phyloP scores from a whole-genome alignment of 164 flowering plant species.

The Vitis rotundifolia region DNA sequence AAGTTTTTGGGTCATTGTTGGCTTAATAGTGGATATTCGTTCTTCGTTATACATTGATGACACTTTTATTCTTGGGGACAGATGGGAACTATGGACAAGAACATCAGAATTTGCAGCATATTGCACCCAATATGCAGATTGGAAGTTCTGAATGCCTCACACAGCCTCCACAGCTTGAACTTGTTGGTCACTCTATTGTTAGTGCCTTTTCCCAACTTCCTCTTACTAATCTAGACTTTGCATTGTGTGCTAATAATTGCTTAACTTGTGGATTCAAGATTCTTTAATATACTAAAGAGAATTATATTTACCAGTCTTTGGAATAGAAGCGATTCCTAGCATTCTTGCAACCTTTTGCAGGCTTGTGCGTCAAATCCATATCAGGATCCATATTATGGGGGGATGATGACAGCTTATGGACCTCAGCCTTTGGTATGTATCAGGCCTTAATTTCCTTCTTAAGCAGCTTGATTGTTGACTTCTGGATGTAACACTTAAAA shows the following conservation, averaged over 20 bases:
- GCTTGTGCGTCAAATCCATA: conserved; percentile 75
- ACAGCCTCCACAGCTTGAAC: conserved; percentile 76
- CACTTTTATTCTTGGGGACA: conserved; percentile 17
- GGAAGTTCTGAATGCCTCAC: conserved; percentile 41
- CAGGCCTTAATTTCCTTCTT: background rate
- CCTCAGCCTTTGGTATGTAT: conserved; percentile 69
- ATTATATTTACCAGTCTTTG: background rate
- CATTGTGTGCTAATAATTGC: background rate
- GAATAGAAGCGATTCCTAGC: conserved; percentile 6
- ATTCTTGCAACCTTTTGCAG: conserved; percentile 39
- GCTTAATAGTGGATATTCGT: background rate
- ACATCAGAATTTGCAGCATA: conserved; percentile 36
- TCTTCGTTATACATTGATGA: background rate
- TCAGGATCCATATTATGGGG: conserved; percentile 80
- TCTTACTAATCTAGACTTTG: background rate
- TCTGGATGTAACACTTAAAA: too few relatives aligned
- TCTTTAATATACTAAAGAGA: background rate
- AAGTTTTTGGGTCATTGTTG: too few relatives aligned
- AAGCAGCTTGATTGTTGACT: too few relatives aligned
- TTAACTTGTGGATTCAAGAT: background rate
- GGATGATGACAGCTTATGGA: conserved; percentile 79
- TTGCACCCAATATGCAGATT: conserved; percentile 35
- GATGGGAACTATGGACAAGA: conserved; percentile 40
- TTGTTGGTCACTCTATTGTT: conserved; percentile 88
- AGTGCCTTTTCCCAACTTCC: conserved; percentile 18